Conservation (phyloP, 2,329 filamentous ascomycete genomes). For the Pseudogymnoascus sp. region DNA sequence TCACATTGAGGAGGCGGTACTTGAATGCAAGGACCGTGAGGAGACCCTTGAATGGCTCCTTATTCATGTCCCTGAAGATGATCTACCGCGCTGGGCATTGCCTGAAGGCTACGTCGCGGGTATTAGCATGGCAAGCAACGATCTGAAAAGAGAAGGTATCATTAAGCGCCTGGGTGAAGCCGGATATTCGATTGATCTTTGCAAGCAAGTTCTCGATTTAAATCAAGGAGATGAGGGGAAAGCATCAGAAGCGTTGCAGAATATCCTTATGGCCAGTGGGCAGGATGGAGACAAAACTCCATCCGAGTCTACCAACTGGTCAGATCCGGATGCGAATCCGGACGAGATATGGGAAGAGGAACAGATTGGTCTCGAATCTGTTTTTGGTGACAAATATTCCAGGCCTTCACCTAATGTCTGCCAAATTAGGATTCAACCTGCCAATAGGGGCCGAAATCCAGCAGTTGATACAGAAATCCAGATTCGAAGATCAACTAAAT, state of each 20-base stretch:
- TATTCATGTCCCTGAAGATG: slow-evolving; percentile 94
- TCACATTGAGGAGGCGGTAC: slow-evolving; percentile 80
- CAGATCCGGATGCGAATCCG: slow-evolving; percentile 40
- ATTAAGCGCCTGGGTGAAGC: slow-evolving; percentile 73
- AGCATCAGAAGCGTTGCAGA: slow-evolving; percentile 73
- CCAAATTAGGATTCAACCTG: slow-evolving; percentile 56
- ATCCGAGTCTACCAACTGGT: slow-evolving; percentile 29
- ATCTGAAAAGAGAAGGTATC: slow-evolving; percentile 71
- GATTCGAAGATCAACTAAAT: slow-evolving; percentile 63
- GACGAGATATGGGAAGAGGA: slow-evolving; percentile 78
- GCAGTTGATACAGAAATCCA: slow-evolving; percentile 51
- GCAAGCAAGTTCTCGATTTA: slow-evolving; percentile 65
- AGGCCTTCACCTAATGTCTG: slow-evolving; percentile 55
- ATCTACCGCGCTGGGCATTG: slow-evolving; percentile 84
- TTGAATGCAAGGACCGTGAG: slow-evolving; percentile 81
- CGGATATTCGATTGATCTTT: slow-evolving; percentile 80
- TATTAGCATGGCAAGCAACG: slow-evolving; percentile 73
- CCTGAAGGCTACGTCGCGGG: slow-evolving; percentile 89
- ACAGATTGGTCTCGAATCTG: slow-evolving; percentile 71
- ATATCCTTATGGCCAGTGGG: slow-evolving; percentile 49
- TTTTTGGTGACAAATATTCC: slow-evolving; percentile 68
- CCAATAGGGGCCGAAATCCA: slow-evolving; percentile 41
- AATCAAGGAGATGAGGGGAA: slow-evolving; percentile 62
- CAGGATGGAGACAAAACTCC: slow-evolving; percentile 21
- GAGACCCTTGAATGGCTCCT: slow-evolving; percentile 94